Percentiles rank a stretch among this genome's conserved stretches.
phyloP scores from a whole-genome alignment of 441 rosid genomes.

The Eruca vesicaria region DNA sequence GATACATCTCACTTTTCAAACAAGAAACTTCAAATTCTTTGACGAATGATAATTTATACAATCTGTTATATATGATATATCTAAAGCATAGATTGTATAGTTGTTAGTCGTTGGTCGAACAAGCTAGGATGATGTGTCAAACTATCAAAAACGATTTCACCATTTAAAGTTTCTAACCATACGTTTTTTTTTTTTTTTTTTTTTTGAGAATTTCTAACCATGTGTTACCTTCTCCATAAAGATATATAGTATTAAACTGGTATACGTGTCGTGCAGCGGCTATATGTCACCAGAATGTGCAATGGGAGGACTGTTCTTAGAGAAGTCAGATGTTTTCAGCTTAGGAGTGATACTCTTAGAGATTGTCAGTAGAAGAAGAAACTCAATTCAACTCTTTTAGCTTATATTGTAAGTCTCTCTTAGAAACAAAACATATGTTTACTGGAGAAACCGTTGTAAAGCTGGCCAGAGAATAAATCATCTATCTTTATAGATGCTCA shows the following conservation, averaged over 20 bases:
- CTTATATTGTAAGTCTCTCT: no score
- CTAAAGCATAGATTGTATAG: not conserved
- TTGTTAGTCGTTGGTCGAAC: no score
- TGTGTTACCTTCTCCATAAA: not conserved
- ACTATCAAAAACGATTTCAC: no score
- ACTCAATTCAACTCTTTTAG: not conserved
- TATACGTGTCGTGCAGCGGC: constrained; percentile 38
- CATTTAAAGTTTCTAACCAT: no score
- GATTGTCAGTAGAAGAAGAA: not conserved
- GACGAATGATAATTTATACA: not conserved
- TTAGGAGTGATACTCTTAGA: not conserved
- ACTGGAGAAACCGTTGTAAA: not conserved
- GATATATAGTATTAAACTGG: no score
- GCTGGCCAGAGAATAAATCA: not conserved
- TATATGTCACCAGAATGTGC: constrained; percentile 66
- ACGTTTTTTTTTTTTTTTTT: no score
- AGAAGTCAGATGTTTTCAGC: not conserved
- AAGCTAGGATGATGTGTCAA: no score
- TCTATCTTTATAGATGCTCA: not conserved
- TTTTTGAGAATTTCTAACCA: no score
- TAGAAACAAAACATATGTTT: not conserved
- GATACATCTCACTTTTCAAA: not conserved
- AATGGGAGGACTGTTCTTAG: not conserved
- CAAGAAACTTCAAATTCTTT: not conserved
- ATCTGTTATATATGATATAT: not conserved